Conservation (phyloP, 805 yeast species). For the Clavispora santaluciae region DNA sequence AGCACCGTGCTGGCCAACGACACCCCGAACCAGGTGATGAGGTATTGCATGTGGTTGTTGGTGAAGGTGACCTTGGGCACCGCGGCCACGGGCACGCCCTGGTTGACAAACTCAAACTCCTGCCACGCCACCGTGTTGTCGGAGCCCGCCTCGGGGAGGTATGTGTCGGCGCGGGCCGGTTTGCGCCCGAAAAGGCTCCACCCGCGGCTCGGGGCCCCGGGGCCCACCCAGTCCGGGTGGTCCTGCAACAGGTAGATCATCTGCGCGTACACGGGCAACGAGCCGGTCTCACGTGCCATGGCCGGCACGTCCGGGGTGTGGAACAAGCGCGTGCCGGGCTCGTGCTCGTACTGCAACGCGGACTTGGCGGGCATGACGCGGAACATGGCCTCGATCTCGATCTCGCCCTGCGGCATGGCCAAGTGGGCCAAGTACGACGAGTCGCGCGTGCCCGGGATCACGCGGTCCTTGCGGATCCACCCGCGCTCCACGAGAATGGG, state of each 20-base stretch:
- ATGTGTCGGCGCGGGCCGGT: slow-evolving; percentile 12
- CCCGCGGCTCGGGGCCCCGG: slow-evolving; percentile 6
- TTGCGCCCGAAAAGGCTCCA: slow-evolving; percentile 9
- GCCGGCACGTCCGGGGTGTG: slow-evolving; percentile 76
- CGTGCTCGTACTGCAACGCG: slow-evolving; percentile 66
- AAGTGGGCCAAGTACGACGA: slow-evolving; percentile 54
- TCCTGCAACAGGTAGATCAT: slow-evolving; percentile 64
- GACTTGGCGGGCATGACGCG: slow-evolving; percentile 60
- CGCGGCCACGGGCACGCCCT: slow-evolving; percentile 90
- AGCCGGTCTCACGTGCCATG: slow-evolving; percentile 65
- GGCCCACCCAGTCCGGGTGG: slow-evolving; percentile 46
- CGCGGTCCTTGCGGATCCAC: slow-evolving; percentile 74
- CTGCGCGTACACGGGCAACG: slow-evolving; percentile 74
- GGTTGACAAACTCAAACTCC: slow-evolving; percentile 53
- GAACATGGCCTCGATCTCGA: slow-evolving; percentile 68
- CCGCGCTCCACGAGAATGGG: slow-evolving; percentile 86
- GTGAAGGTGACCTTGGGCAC: slow-evolving; percentile 74
- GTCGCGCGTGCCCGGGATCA: slow-evolving; percentile 48
- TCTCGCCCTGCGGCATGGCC: slow-evolving; percentile 68
- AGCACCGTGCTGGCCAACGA: slow-evolving; percentile 68
- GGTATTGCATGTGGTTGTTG: slow-evolving; percentile 87
- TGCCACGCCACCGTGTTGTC: slow-evolving; percentile 37
- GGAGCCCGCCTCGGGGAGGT: slow-evolving; percentile 17
- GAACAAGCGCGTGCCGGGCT: slow-evolving; percentile 62
- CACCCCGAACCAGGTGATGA: slow-evolving; percentile 93